phyloP scores from a whole-genome alignment of 257 asterid genomes.

The Nicotiana attenuata region DNA sequence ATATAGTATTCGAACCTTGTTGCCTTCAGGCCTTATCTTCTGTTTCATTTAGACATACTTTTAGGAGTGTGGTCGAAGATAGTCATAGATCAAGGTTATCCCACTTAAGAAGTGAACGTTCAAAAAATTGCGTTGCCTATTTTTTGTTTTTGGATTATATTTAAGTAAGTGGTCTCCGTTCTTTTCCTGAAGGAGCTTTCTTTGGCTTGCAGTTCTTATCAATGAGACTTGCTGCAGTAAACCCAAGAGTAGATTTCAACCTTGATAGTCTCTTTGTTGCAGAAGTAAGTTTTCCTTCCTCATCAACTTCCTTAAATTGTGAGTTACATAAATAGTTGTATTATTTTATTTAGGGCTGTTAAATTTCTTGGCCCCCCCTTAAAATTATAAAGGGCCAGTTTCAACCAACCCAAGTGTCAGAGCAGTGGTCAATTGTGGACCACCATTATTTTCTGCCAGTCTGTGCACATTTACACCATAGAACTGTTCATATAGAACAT shows the following conservation, averaged over 20 bases:
- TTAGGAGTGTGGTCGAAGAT: not conserved
- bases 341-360: not conserved
- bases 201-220: conserved; percentile 57
- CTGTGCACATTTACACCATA: not conserved
- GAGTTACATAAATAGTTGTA: not conserved
- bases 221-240: conserved; percentile 90
- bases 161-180: too few species aligned
- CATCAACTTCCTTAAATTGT: not conserved
- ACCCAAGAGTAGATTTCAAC: conserved; percentile 70
- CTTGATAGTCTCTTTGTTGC: conserved; percentile 55
- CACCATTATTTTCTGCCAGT: not conserved
- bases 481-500: not conserved
- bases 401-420: not conserved
- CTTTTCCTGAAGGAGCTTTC: conserved; percentile 10
- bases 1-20: too few species aligned
- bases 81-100: not conserved
- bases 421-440: not conserved
- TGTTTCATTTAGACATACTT: not conserved
- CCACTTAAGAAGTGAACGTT: not conserved
- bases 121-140: not conserved
- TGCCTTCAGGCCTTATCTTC: too few species aligned
- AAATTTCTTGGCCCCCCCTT: too few species aligned
- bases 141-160: not conserved
- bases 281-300: conserved; percentile 44
- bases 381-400: not conserved